Evolutionary conservation across 2,329 filamentous ascomycete species (phyloP), one percentile per base, ranked within the genome.

Genomic region (Berkeleyomyces basicola): DNA sequence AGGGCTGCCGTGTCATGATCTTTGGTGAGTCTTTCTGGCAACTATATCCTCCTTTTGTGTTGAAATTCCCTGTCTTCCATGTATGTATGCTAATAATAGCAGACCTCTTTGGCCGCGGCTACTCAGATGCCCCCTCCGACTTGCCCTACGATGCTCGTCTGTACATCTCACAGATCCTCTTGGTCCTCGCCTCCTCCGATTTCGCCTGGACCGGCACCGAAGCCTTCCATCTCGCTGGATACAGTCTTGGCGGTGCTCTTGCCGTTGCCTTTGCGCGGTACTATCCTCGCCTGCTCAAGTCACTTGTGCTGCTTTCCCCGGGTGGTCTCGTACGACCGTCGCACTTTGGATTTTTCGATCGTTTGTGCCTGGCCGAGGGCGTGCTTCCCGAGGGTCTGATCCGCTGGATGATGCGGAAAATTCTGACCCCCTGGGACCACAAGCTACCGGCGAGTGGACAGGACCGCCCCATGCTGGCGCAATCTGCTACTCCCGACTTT

Each of bases 241-340:
- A 93, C 71, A 90, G 86, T 0, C 77, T 95, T 0, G 89, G 90
- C 55, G 90, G 89, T 43, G 87, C 85, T 11, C 80, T 95, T 47
- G 79, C 81, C 0, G 83, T 82, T 7, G 78, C 83, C 23, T 92
- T 93, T 69, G 80, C 87, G 1, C 78, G 80, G 0, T 82, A 82
- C 69, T 88, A 89, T 68, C 82, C 87, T 0, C 72, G 81, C 44
- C 74, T 87, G 47, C 74, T 92, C 10, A 77, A 78, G 5, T 82
- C 80, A 3, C 74, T 90, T 14, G 76, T 84, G 3, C 77, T 91
- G 16, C 72, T 92, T 46, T 85, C 86, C 0, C 83, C 86, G 0
- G 77, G 82, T 2, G 88, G 88, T 0, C 74, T 92, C 10, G 77
- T 92, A 58, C 79, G 86, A n/a, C 72, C 75, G 3, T 74, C 75